A percentile compares a stretch with the other conserved stretches of the same genome.
phyloP scores from a whole-genome alignment of 805 yeast species.

The Barnettozyma californica region DNA sequence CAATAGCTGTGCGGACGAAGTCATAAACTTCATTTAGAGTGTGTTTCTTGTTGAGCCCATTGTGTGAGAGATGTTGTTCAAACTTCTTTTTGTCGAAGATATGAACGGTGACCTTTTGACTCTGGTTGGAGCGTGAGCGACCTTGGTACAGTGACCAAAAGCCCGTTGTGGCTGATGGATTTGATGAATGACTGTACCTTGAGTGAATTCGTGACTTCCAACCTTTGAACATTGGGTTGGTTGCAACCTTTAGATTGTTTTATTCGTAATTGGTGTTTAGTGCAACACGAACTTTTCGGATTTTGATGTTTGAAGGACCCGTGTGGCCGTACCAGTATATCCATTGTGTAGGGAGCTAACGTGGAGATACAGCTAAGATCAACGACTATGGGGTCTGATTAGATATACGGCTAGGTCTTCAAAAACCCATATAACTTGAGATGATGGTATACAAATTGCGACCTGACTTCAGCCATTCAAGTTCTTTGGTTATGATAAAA shows the following conservation, averaged over 20 bases:
- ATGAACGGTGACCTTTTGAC: constrained; percentile 66
- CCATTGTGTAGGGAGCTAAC: too few relatives aligned
- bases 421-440: too few relatives aligned
- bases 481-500: too few relatives aligned
- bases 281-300: neutral
- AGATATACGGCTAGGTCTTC: too few relatives aligned
- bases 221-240: constrained; percentile 9
- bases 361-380: too few relatives aligned
- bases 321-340: neutral
- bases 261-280: neutral
- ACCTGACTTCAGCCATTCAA: too few relatives aligned
- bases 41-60: constrained; percentile 43
- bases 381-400: too few relatives aligned
- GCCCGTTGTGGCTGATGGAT: constrained; percentile 64
- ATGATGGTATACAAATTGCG: too few relatives aligned
- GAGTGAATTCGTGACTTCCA: constrained; percentile 14
- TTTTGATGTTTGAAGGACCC: neutral
- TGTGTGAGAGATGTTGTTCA: constrained; percentile 47
- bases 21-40: constrained; percentile 58
- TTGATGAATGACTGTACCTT: constrained; percentile 52
- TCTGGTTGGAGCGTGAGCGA: constrained; percentile 43
- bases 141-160: constrained; percentile 85
- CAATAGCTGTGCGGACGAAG: constrained; percentile 60
- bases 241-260: neutral
- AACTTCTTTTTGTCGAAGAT: constrained; percentile 77